Base-by-base conservation (phyloP, 805 yeast species). In the Nakazawaea populi region DNA sequence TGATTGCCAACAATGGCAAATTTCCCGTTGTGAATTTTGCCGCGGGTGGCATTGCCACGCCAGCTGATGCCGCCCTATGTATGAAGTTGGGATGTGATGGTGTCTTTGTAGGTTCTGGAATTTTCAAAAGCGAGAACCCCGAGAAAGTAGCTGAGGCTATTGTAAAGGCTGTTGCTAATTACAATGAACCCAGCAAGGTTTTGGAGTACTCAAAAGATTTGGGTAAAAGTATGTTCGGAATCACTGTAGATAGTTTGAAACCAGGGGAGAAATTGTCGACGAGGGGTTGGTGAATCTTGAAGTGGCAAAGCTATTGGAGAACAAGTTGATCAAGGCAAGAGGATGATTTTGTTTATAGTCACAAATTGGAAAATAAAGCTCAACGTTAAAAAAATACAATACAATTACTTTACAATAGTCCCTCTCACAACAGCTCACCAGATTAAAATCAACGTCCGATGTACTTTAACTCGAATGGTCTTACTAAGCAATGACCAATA, bases 21-120 rank as follows among this genome's bases (percentile, higher is more conserved):
- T 74, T 87, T 54, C 91, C 91, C 1, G 95, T 87, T 42, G 94
- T 87, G 50, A 87, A 85, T 70, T 87, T 87, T 62, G 92, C 94
- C 40, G 94, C 94, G 31, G 95, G 95, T 42, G 95, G 95, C 53
- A 85, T 87, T 47, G 94, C 95, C 8, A 85, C 95, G 10, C 95
- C 95, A 35, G 83, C 91, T 7, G 95, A 87, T 66, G 95, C 95
- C 29, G 94, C 94, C 24, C 69, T 87, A 56, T 81, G 88, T 66
- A 87, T 87, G 89, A 85, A 83, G 62, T 68, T 83, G 54, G 89
- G 89, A n/a, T 81, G 86, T 60, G 89, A 84, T 62, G 89, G 89
- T 54, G 86, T 84, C 32, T 84, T 84, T 59, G 89, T 83, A 30
- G 89, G 89, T 18, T 82, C 89, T 4, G 94, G 94, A 29, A 86